Base-by-base conservation (phyloP, 2,329 filamentous ascomycete genomes). In the Onygenales sp. region DNA sequence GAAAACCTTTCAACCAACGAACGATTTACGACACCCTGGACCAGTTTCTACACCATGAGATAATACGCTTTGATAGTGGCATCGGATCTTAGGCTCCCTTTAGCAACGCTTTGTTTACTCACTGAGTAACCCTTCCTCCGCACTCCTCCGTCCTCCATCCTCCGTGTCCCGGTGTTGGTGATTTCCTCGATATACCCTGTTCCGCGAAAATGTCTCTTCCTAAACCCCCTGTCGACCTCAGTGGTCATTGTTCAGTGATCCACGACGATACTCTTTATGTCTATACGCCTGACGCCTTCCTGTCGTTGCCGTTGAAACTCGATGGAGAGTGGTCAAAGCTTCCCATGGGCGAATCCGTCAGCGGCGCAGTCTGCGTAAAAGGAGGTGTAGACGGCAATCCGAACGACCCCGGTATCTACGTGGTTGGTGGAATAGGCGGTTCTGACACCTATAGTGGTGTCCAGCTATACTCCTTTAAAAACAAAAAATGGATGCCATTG, bases 251-350 rank as follows among this genome's bases (percentile, higher is more conserved):
- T 72, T 89, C 90, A 54, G 82, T 86, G 64, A 79, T 96, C 57
- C 77, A 88, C 74, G 77, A 90, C 65, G 84, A 90, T 68, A 89
- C 84, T 10, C 81, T 97, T 51, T 97, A 94, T 73, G 84, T 87
- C 45, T 95, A 88, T 68, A 88, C 88, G 5, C 72, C 82, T 7
- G 72, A 81, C 46, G 87, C 83, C 32, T 91, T 97, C 62, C 81
- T 90, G 66, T 86, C 86, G 7, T 71, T 97, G 58, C 70, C 77
- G 10, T 72, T 97, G 58, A 71, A 80, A 57, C 70, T 83, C 59
- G 86, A 86, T 49, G 86, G 83, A 48, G 71, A 81, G 71, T 96
- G 92, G 92, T 74, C 79, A 58, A 66, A 76, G 59, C 68, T 93
- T 59, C 63, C 77, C 0, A 78, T 78, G 66, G 88, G 88, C 48